Evolutionary conservation across 257 asterid species (phyloP), one percentile per base, ranked within the genome.

Genomic region (Cinchona pubescens): DNA sequence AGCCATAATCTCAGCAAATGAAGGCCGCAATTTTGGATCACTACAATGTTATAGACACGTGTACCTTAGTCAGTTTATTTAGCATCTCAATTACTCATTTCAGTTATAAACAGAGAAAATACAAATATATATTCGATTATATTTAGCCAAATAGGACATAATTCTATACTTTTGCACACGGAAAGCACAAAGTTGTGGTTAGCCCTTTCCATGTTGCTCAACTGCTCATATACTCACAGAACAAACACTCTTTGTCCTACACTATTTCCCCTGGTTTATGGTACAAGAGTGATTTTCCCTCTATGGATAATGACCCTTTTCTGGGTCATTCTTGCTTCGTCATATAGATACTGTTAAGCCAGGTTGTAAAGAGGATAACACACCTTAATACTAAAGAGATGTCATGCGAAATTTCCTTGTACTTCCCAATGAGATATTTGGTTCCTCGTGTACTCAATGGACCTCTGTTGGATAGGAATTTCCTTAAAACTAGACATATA

Each of bases 1-100:
- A 61, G 96, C 90, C 96, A 95, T 95, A n/a, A 95, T 95, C 80
- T 95, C 94, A 10, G 90, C 78, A 75, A 95, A 95, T 8, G 99
- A 82, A 46, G 99, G 99, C 76, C 99, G 85, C 75, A 87, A 80
- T 43, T 79, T 90, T 53, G 96, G 94, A 80, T 95, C 97, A 70
- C 99, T 95, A 71, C 83, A 81, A 51, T 42, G 75, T 48, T 61
- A 51, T 13, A 69, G 29, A 32, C 32, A 34, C 42, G 30, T 11
- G n/a, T 64, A 23, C 2, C 35, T 30, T 45, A 37, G 63, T 74
- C 49, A 74, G 69, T 10, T 53, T 43, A 7, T 1, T 40, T n/a
- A 5, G 7, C 13, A 5, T n/a, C 25, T 40, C 72, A 37, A 10
- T 25, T 42, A 42, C 56, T 38, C n/a, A 21, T 21, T 53, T 53